A percentile compares a stretch with the other conserved stretches of the same genome.
These are phyloP conservation scores for Carex littledalei DNA, from an alignment of 176 grass and related monocot genomes.

Conservation along the genomic window DNA sequence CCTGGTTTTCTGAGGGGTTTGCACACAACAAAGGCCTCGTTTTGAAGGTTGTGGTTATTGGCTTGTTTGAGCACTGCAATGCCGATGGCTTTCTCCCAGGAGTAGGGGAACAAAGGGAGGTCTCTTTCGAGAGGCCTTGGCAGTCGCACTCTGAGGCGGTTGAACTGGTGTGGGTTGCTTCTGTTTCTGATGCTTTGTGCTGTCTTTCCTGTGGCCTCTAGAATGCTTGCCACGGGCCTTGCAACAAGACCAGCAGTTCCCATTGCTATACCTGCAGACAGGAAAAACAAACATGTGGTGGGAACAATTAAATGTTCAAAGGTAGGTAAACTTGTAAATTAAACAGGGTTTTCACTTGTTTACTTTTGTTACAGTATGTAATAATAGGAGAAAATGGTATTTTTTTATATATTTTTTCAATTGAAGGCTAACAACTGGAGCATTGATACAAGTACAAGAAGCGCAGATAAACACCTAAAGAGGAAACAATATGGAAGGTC, in stretches of 20 bases:
- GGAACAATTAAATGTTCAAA: constrained; percentile 7
- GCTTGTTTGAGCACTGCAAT: constrained; percentile 60
- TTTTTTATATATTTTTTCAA: background rate
- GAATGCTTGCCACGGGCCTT: constrained; percentile 81
- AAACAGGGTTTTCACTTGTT: background rate
- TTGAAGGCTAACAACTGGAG: background rate
- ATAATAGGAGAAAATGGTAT: background rate
- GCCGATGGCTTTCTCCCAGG: constrained; percentile 88
- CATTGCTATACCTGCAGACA: constrained; percentile 75
- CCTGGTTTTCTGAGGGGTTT: constrained; percentile 53
- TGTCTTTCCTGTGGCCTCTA: constrained; percentile 93
- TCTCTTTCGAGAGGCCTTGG: constrained; percentile 44
- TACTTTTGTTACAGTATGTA: background rate
- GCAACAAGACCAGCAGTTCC: constrained; percentile 92
- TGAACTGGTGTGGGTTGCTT: constrained; percentile 73
- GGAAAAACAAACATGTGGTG: constrained; percentile 8
- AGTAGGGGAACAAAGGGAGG: constrained; percentile 52
- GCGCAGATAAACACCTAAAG: background rate
- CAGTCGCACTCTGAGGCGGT: constrained; percentile 51
- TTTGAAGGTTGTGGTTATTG: constrained; percentile 60
- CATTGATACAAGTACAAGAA: background rate
- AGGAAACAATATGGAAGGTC: background rate
- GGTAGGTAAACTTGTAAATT: constrained; percentile 10
- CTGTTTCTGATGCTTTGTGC: constrained; percentile 93
- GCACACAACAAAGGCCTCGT: constrained; percentile 81